These are phyloP conservation scores for Sclerotinia spermophila DNA, from an alignment of 2,329 filamentous ascomycete species.

Conservation along the genomic window DNA sequence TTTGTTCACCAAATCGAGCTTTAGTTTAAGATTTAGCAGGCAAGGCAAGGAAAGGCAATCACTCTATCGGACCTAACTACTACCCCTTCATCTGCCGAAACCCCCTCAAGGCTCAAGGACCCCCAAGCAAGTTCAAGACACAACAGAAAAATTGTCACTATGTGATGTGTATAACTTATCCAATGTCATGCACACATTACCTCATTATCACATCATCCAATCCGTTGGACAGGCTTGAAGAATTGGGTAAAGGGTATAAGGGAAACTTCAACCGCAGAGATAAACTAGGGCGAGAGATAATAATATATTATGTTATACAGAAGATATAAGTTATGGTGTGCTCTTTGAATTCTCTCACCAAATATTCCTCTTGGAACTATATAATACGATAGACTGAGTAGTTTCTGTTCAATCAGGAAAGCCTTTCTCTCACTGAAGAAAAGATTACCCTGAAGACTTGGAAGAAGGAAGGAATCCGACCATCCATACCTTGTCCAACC, in stretches of 20 bases:
- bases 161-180: background rate
- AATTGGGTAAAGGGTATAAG: background rate
- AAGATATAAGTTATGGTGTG: background rate
- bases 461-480: background rate
- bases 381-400: background rate
- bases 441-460: background rate
- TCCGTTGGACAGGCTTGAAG: too few species aligned
- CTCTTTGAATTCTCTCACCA: background rate
- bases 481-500: background rate
- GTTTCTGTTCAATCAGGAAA: background rate
- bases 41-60: background rate
- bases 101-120: constrained; percentile 1
- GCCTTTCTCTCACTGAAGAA: background rate
- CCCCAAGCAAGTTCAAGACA: background rate
- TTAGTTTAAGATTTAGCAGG: background rate
- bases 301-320: background rate
- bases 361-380: background rate
- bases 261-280: background rate
- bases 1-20: constrained; percentile 2
- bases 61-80: background rate
- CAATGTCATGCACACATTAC: background rate
- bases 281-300: background rate
- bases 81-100: constrained; percentile 11
- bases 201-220: background rate
- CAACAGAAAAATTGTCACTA: background rate